Evolutionary conservation across 1,284 basidiomycete species (phyloP).

Genomic region (Cryptococcus amylolentus): DNA sequence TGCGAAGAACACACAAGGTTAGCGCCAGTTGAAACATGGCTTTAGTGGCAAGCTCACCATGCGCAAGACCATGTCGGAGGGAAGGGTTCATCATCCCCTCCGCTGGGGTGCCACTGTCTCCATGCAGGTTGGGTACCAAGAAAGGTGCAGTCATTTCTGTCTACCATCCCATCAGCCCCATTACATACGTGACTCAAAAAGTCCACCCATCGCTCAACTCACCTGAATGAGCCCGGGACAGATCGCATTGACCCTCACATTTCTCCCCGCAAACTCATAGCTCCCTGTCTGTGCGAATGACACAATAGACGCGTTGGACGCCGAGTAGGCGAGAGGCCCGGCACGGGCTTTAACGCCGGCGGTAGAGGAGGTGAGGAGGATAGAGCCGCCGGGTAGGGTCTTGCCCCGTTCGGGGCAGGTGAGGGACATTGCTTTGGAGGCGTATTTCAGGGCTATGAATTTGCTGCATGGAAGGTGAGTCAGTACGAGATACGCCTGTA

Average conservation of each 20-base stretch:
- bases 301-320: conserved; percentile 85
- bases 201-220: neutral
- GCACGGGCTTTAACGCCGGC: conserved; percentile 87
- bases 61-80: no score
- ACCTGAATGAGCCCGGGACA: conserved; percentile 83
- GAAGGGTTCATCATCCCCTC: no score
- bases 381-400: conserved; percentile 67
- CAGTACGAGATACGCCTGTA: no score
- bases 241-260: conserved; percentile 85
- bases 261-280: conserved; percentile 74
- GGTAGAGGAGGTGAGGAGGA: conserved; percentile 82
- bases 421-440: conserved; percentile 71
- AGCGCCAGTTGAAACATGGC: no score
- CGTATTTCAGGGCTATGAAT: conserved; percentile 83
- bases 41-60: no score
- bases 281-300: conserved; percentile 75
- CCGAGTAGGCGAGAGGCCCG: conserved; percentile 79
- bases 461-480: no score
- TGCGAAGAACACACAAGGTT: no score
- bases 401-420: conserved; percentile 64
- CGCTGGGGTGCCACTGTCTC: no score
- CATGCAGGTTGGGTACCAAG: no score
- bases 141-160: no score
- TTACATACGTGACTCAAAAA: neutral
- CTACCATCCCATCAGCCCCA: conserved; percentile 46